Evolutionary conservation across 495 filamentous ascomycete species (phyloP).

Genomic region (Xanthoparmelia taractica): DNA sequence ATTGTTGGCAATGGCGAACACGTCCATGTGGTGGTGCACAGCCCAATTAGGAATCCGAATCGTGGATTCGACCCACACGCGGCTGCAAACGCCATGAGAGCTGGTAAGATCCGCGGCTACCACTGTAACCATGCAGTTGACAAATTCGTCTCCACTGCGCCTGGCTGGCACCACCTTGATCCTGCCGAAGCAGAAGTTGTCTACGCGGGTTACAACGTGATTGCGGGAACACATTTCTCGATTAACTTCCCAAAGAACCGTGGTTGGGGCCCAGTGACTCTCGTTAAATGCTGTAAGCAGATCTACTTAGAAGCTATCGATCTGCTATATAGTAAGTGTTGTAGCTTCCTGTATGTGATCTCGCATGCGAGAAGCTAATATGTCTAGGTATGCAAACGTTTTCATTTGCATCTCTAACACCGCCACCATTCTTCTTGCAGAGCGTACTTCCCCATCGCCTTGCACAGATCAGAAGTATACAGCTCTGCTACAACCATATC

Average conservation of each 20-base stretch:
- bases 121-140: neutral
- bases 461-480: slow-evolving; percentile 17
- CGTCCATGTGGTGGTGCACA: slow-evolving; percentile 12
- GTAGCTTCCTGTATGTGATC: too few relatives aligned
- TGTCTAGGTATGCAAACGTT: slow-evolving; percentile 15
- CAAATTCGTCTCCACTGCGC: neutral
- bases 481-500: slow-evolving; percentile 20
- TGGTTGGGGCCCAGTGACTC: slow-evolving; percentile 13
- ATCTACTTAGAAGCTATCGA: slow-evolving; percentile 20
- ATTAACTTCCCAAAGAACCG: slow-evolving; percentile 7
- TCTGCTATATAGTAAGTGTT: slow-evolving; percentile 18
- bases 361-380: neutral
- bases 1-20: slow-evolving; percentile 16
- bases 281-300: slow-evolving; percentile 18
- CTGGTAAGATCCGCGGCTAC: slow-evolving; percentile 3
- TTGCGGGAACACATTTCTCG: neutral
- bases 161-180: neutral
- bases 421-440: slow-evolving; percentile 19
- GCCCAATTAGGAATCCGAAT: neutral
- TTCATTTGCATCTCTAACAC: slow-evolving; percentile 17
- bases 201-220: neutral
- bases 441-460: slow-evolving; percentile 22
- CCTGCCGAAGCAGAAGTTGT: neutral
- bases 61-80: neutral
- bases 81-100: neutral